A percentile compares a stretch with the other conserved stretches of the same genome.
Evolutionary conservation across 108 stramenopile species (phyloP).

Genomic region (Nitzschia sp.): DNA sequence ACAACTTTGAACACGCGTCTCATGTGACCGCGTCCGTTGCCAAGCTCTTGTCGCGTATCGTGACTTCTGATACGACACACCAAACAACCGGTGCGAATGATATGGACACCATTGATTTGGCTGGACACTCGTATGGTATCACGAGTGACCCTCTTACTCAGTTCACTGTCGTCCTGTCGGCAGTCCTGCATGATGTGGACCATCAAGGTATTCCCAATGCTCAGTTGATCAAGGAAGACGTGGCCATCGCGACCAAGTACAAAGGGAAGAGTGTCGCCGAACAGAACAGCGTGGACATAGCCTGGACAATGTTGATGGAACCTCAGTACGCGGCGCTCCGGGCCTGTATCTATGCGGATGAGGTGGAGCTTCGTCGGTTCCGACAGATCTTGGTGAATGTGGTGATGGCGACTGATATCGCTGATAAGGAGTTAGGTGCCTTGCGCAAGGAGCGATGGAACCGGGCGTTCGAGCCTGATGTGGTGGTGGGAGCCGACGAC

Average conservation of each 20-base stretch:
- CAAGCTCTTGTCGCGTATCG: conserved; percentile 33
- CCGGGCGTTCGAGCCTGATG: conserved; percentile 16
- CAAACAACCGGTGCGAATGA: neutral
- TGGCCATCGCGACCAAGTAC: conserved; percentile 27
- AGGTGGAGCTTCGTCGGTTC: conserved; percentile 6
- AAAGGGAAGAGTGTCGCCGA: conserved; percentile 47
- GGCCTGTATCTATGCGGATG: neutral
- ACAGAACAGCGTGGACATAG: conserved; percentile 40
- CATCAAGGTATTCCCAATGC: conserved; percentile 47
- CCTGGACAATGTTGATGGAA: conserved; percentile 46
- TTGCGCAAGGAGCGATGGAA: conserved; percentile 15
- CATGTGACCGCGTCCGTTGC: conserved; percentile 29
- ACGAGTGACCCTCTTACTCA: conserved; percentile 47
- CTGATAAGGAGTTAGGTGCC: conserved; percentile 8
- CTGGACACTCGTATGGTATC: conserved; percentile 38
- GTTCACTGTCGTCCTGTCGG: conserved; percentile 47
- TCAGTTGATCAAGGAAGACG: conserved; percentile 41
- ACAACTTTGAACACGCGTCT: conserved; percentile 45
- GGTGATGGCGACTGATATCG: conserved; percentile 15
- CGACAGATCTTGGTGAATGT: conserved; percentile 15
- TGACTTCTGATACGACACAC: conserved; percentile 10
- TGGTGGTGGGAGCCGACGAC: neutral
- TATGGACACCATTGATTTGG: conserved; percentile 10
- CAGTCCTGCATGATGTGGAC: conserved; percentile 51
- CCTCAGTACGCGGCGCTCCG: conserved; percentile 11